phyloP scores from a whole-genome alignment of 208 protist species.

The Wallacemonas collosoma region DNA sequence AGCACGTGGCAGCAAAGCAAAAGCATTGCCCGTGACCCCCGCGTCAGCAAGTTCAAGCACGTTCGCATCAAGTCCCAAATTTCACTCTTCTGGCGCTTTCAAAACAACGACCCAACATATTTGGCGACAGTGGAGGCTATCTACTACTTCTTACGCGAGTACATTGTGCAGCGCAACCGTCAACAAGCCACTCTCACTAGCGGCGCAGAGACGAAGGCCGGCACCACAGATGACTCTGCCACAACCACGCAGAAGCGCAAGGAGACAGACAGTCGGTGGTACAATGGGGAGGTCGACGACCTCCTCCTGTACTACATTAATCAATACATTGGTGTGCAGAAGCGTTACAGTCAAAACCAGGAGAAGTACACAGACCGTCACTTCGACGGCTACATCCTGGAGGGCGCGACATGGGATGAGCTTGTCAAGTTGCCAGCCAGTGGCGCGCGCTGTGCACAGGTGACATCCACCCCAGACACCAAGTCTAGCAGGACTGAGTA shows the following conservation, averaged over 20 bases:
- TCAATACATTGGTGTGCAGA: slow-evolving; percentile 93
- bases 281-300: slow-evolving; percentile 93
- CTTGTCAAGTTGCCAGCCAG: slow-evolving; percentile 37
- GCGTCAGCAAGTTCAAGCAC: slow-evolving; percentile 74
- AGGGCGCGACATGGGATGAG: slow-evolving; percentile 64
- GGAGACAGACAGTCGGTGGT: slow-evolving; percentile 29
- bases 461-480: not conserved
- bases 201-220: not conserved
- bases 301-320: slow-evolving; percentile 96
- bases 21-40: slow-evolving; percentile 77
- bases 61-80: slow-evolving; percentile 80
- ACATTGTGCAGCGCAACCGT: slow-evolving; percentile 69
- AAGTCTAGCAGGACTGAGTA: slow-evolving; percentile 3
- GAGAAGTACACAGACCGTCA: slow-evolving; percentile 77
- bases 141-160: slow-evolving; percentile 93
- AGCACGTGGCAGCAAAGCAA: slow-evolving; percentile 95
- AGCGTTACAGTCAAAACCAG: slow-evolving; percentile 62
- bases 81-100: slow-evolving; percentile 95
- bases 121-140: slow-evolving; percentile 96
- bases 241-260: slow-evolving; percentile 4
- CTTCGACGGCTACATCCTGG: slow-evolving; percentile 86
- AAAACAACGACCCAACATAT: slow-evolving; percentile 91
- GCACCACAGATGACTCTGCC: not conserved
- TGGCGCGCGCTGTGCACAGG: not conserved
- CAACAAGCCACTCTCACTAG: not conserved